These are phyloP conservation scores for Tripterygium wilfordii DNA, from an alignment of 177 flowering plant genomes.

Conservation along the genomic window DNA sequence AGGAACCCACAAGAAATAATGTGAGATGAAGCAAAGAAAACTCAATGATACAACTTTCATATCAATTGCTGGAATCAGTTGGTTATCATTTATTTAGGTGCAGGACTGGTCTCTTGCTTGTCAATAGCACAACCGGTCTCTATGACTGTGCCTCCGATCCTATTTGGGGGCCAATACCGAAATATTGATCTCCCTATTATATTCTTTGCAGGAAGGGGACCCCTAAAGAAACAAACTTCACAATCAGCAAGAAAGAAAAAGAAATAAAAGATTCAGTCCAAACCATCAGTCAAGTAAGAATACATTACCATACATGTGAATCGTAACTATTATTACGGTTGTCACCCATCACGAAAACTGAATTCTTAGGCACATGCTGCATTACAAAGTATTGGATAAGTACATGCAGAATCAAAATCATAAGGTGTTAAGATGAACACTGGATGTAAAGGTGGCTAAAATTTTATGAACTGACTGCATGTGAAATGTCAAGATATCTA, in stretches of 20 bases:
- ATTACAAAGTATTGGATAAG: conserved; percentile 2
- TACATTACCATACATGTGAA: conserved; percentile 83
- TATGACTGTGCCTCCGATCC: conserved; percentile 73
- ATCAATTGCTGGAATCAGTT: not conserved
- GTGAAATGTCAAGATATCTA: no score
- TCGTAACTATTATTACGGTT: conserved; percentile 99
- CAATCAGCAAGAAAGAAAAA: conserved; percentile 3
- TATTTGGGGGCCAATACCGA: conserved; percentile 87
- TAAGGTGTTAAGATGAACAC: no score
- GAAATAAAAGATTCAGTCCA: not conserved
- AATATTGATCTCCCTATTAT: conserved; percentile 87
- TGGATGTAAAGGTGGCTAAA: no score
- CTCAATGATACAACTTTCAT: not conserved
- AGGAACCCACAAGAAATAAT: not conserved
- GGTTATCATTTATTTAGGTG: not conserved
- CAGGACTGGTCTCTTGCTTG: conserved; percentile 28
- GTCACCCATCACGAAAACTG: conserved; percentile 98
- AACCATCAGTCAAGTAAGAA: not conserved
- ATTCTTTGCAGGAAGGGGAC: conserved; percentile 88
- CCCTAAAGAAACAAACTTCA: conserved; percentile 42
- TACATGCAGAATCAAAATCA: not conserved
- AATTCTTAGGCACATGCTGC: conserved; percentile 84
- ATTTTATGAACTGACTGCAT: no score
- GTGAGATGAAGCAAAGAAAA: not conserved
- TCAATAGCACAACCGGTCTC: conserved; percentile 56